Percentiles rank a stretch among this genome's conserved stretches.
Evolutionary conservation across 495 filamentous ascomycete genomes (phyloP).

Genomic region (Beverwykella pulmonaria): DNA sequence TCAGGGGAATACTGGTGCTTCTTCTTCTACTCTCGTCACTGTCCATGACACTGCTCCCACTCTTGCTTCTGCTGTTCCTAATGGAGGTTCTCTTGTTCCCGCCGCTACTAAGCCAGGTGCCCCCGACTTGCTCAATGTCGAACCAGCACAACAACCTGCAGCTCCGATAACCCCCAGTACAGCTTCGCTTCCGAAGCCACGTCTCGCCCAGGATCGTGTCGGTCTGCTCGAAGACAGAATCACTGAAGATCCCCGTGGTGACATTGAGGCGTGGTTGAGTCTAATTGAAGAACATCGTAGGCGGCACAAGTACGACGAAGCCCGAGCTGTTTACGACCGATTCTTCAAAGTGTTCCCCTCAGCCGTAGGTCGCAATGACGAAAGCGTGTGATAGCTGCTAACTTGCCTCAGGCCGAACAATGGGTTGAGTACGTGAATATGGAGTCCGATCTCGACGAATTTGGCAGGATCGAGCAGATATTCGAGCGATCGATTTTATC

Average conservation of each 20-base stretch:
- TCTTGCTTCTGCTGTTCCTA: conserved; percentile 48
- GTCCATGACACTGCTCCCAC: conserved; percentile 41
- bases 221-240: conserved; percentile 88
- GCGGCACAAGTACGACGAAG: conserved; percentile 78
- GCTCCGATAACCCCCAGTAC: conserved; percentile 40
- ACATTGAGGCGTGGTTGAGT: conserved; percentile 84
- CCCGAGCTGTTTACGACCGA: conserved; percentile 77
- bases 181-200: conserved; percentile 50
- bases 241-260: conserved; percentile 86
- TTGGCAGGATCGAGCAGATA: conserved; percentile 74
- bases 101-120: conserved; percentile 36
- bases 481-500: conserved; percentile 73
- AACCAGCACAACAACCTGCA: conserved; percentile 9
- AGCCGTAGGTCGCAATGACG: conserved; percentile 66
- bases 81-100: conserved; percentile 28
- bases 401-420: conserved; percentile 70
- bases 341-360: conserved; percentile 86
- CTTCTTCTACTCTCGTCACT: conserved; percentile 57
- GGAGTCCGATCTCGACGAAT: conserved; percentile 82
- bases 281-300: conserved; percentile 83
- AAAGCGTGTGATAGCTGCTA: conserved; percentile 24
- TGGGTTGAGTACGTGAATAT: conserved; percentile 85
- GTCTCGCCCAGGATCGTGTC: conserved; percentile 75
- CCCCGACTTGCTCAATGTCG: conserved; percentile 11
- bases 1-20: conserved; percentile 57